phyloP scores from a whole-genome alignment of 1,284 basidiomycete genomes.

The Naganishia sp. region DNA sequence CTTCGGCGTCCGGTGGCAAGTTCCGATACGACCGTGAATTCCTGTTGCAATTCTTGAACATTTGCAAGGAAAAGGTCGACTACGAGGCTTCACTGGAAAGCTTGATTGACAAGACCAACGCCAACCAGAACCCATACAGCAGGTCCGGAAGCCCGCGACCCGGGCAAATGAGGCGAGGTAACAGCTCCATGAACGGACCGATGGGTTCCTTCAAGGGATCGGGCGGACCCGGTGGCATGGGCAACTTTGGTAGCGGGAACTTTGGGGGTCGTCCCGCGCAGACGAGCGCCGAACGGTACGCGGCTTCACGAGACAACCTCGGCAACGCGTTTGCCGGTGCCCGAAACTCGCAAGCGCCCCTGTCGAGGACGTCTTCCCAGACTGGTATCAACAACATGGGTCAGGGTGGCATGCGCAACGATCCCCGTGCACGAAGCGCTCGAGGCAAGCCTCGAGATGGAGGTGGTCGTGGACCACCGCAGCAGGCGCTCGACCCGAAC shows the following conservation, averaged over 20 bases:
- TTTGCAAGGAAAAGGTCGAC: slow-evolving; percentile 94
- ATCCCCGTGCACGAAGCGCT: slow-evolving; percentile 36
- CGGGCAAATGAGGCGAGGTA: slow-evolving; percentile 35
- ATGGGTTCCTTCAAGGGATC: slow-evolving; percentile 30
- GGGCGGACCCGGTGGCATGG: slow-evolving; percentile 45
- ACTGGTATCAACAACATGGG: slow-evolving; percentile 54
- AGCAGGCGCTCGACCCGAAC: slow-evolving; percentile 50
- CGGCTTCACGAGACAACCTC: slow-evolving; percentile 53
- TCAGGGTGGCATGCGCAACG: slow-evolving; percentile 38
- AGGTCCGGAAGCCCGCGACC: slow-evolving; percentile 38
- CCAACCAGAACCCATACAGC: slow-evolving; percentile 58
- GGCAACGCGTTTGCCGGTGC: slow-evolving; percentile 46
- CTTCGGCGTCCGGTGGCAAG: slow-evolving; percentile 76
- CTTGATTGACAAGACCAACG: slow-evolving; percentile 67
- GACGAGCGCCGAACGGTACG: slow-evolving; percentile 73
- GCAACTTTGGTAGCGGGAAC: slow-evolving; percentile 70
- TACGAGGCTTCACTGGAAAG: slow-evolving; percentile 84
- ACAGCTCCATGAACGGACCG: slow-evolving; percentile 49
- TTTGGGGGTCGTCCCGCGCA: slow-evolving; percentile 61
- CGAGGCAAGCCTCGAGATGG: slow-evolving; percentile 50
- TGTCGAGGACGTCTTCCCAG: slow-evolving; percentile 75
- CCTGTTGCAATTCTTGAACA: slow-evolving; percentile 92
- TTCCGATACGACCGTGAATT: slow-evolving; percentile 98
- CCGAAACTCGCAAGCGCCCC: slow-evolving; percentile 55
- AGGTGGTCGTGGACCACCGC: slow-evolving; percentile 42